Base-by-base conservation (phyloP, 202 grass and related monocot species). In the Brachypodium distachyon region DNA sequence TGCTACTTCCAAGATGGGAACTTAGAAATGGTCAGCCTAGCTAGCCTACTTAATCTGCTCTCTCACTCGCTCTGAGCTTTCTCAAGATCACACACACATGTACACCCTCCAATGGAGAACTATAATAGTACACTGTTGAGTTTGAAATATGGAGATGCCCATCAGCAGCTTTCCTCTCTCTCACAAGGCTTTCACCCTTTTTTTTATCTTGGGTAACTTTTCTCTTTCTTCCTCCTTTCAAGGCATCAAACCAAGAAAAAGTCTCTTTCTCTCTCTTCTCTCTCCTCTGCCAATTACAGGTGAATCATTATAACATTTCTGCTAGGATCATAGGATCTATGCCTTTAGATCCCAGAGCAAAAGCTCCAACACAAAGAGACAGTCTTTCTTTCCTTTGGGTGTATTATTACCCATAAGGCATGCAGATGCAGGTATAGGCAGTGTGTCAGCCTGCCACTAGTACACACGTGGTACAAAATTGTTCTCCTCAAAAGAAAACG, bases 1-100 rank as follows among this genome's bases (percentile, higher is more conserved):
- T 83, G 69, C 73, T 88, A 84, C 70, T 83, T 85, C 84, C 84
- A 86, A 91, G 84, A 85, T 72, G 68, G 72, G 40, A 58, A 17
- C 41, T 68, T 47, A 68, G 73, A 72, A 77, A 86, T 70, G 56
- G 72, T 53, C 62, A 69, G 63, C 73, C 62, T 56, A 78, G 59
- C 58, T 62, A 77, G 43, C 53, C 58, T n/a, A n/a, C n/a, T n/a
- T n/a, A n/a, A n/a, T n/a, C n/a, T n/a, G n/a, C n/a, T n/a, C n/a
- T n/a, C n/a, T n/a, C n/a, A n/a, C n/a, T n/a, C n/a, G n/a, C 53
- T 67, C 58, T 39, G 80, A 64, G 40, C 79, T 89, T 80, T 81
- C 75, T 85, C 61, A 72, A 74, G 73, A 85, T 76, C 82, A 76
- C 72, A 65, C 52, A 25, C 55, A 32, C 59, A n/a, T n/a, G n/a